phyloP scores from a whole-genome alignment of 495 filamentous ascomycete species.

The Neurospora sp. region DNA sequence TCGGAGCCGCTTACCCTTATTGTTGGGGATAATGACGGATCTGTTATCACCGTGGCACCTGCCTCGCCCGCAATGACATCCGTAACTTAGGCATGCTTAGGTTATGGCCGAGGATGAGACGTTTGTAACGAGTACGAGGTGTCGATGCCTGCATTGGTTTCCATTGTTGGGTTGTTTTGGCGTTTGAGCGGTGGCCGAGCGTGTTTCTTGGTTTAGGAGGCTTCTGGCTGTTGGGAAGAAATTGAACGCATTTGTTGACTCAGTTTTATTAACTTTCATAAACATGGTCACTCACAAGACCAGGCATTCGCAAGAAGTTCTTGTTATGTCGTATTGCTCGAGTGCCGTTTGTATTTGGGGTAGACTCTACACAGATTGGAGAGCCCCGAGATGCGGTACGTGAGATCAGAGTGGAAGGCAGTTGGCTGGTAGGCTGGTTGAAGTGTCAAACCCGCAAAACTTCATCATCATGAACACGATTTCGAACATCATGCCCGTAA shows the following conservation, averaged over 20 bases:
- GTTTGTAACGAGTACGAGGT: background rate
- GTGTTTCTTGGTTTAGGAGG: background rate
- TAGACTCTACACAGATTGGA: background rate
- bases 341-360: background rate
- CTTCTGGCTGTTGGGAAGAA: background rate
- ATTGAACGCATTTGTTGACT: background rate
- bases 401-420: background rate
- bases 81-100: background rate
- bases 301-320: background rate
- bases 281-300: background rate
- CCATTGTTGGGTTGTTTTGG: background rate
- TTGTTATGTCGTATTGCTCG: background rate
- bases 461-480: background rate
- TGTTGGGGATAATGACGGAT: background rate
- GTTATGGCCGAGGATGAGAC: background rate
- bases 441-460: background rate
- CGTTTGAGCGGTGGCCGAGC: background rate
- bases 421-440: background rate
- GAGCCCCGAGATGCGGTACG: background rate
- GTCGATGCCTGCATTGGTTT: background rate
- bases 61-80: background rate
- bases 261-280: background rate
- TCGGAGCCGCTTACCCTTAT: background rate
- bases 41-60: background rate
- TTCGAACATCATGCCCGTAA: background rate